Conservation (phyloP, 257 asterid genomes). For the Echium plantagineum region DNA sequence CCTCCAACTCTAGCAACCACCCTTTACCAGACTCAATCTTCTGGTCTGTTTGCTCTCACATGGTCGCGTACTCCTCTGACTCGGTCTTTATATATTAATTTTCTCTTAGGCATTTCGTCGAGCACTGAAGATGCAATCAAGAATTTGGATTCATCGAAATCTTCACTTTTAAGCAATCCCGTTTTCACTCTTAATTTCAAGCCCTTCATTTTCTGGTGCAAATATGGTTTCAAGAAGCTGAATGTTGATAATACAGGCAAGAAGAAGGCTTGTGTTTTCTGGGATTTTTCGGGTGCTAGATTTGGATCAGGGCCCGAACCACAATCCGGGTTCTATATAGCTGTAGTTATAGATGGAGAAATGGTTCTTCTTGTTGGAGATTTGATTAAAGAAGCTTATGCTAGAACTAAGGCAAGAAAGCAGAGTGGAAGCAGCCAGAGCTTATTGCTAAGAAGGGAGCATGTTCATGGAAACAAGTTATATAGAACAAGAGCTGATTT, state of each 20-base stretch:
- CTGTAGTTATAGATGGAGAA: conserved; percentile 26
- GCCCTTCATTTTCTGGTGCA: conserved; percentile 30
- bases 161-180: conserved; percentile 9
- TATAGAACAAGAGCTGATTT: conserved; percentile 33
- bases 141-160: not conserved
- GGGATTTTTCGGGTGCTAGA: conserved; percentile 46
- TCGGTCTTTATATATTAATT: conserved; percentile 41
- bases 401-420: conserved; percentile 7
- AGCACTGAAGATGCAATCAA: not conserved
- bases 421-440: conserved; percentile 1
- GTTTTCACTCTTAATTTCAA: conserved; percentile 36
- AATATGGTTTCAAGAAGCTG: conserved; percentile 33
- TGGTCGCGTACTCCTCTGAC: conserved; percentile 44
- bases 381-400: conserved; percentile 15
- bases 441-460: conserved; percentile 39
- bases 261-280: conserved; percentile 16
- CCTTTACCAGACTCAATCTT: conserved; percentile 29
- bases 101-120: conserved; percentile 19
- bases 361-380: conserved; percentile 40
- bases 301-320: conserved; percentile 55
- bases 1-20: conserved; percentile 41
- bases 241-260: conserved; percentile 3
- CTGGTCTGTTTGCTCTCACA: conserved; percentile 41
- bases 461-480: conserved; percentile 29
- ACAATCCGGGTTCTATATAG: conserved; percentile 32